Percentiles rank a stretch among this genome's conserved stretches.
phyloP scores from a whole-genome alignment of 1,284 basidiomycete genomes.

The Volvariella surrecta region DNA sequence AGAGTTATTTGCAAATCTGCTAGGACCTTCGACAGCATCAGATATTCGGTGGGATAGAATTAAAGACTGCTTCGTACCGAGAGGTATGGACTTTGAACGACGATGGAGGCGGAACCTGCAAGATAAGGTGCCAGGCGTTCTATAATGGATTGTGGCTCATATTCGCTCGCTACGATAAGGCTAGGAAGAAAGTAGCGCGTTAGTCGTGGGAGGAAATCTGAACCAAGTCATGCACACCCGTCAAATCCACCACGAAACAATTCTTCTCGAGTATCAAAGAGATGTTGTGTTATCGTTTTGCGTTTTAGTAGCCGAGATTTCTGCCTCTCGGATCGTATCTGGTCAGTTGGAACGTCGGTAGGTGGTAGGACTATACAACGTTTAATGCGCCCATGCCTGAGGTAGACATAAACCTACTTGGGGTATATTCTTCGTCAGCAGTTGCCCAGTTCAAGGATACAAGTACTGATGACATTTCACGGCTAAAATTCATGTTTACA shows the following conservation, averaged over 20 bases:
- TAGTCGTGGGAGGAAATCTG: constrained; percentile 1
- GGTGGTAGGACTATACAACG: constrained; percentile 42
- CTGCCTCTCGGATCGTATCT: constrained; percentile 62
- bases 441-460: constrained; percentile 87
- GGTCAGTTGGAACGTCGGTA: constrained; percentile 42
- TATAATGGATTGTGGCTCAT: constrained; percentile 82
- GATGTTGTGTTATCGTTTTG: constrained; percentile 48
- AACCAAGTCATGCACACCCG: constrained; percentile 39
- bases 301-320: constrained; percentile 63
- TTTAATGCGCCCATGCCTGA: constrained; percentile 5
- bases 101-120: constrained; percentile 79
- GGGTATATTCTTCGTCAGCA: constrained; percentile 71
- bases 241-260: constrained; percentile 87
- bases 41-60: too few relatives aligned
- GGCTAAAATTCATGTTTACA: constrained; percentile 80
- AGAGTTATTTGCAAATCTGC: constrained; percentile 72
- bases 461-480: constrained; percentile 44
- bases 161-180: constrained; percentile 76
- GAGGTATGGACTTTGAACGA: constrained; percentile 78
- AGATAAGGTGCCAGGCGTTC: constrained; percentile 71
- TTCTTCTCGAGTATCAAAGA: constrained; percentile 67
- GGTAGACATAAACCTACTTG: constrained; percentile 33
- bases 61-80: constrained; percentile 53
- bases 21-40: constrained; percentile 39
- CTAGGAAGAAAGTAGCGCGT: constrained; percentile 27